Percentiles rank a stretch among this genome's conserved stretches.
phyloP scores from a whole-genome alignment of 1,139 yeast species.

The Hansenula lynferdii region DNA sequence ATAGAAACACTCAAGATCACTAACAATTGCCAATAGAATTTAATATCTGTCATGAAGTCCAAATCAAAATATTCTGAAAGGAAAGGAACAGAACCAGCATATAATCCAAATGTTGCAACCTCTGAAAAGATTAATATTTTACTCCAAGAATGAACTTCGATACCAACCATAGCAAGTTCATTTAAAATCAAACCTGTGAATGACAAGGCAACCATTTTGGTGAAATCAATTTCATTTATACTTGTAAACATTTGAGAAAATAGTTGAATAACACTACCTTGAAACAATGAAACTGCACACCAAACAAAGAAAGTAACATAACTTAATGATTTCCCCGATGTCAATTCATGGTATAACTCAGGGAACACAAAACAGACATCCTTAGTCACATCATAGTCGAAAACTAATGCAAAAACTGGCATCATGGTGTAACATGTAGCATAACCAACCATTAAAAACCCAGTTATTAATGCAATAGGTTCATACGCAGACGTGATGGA shows the following conservation, averaged over 20 bases:
- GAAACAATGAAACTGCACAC: slow-evolving; percentile 84
- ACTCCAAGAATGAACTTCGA: slow-evolving; percentile 90
- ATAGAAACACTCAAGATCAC: slow-evolving; percentile 67
- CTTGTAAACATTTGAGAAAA: slow-evolving; percentile 75
- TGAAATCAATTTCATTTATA: slow-evolving; percentile 47
- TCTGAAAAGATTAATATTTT: slow-evolving; percentile 71
- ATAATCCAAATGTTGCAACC: slow-evolving; percentile 61
- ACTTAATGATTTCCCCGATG: slow-evolving; percentile 81
- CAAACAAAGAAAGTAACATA: slow-evolving; percentile 87
- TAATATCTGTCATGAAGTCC: slow-evolving; percentile 49
- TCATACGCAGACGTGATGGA: slow-evolving; percentile 84
- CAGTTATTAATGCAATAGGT: slow-evolving; percentile 91
- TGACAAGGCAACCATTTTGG: slow-evolving; percentile 78
- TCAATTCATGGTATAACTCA: slow-evolving; percentile 88
- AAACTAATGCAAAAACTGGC: slow-evolving; percentile 90
- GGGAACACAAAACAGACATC: slow-evolving; percentile 88
- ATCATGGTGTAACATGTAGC: slow-evolving; percentile 98
- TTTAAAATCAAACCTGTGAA: slow-evolving; percentile 77
- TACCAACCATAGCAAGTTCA: slow-evolving; percentile 90
- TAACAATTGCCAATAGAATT: slow-evolving; percentile 66
- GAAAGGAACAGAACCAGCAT: slow-evolving; percentile 74
- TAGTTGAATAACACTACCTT: slow-evolving; percentile 79
- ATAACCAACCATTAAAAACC: slow-evolving; percentile 98
- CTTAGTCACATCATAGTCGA: slow-evolving; percentile 90
- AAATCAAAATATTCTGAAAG: slow-evolving; percentile 81